Evolutionary conservation across 2,329 filamentous ascomycete genomes (phyloP), one percentile per base, ranked within the genome.

Genomic region (Trichophyton schoenleinii): DNA sequence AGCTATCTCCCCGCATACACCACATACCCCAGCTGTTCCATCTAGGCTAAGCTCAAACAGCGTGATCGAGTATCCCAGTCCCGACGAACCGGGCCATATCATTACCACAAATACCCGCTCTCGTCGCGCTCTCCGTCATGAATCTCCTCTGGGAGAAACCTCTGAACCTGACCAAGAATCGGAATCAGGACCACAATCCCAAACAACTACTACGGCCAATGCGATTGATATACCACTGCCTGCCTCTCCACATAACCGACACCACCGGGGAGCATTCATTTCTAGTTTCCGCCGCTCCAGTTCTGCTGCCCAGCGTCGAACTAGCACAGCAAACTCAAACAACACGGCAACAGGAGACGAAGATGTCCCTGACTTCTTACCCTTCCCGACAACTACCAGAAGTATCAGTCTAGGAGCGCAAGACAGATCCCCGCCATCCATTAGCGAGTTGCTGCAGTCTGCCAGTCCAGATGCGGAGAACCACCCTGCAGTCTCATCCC

Each of bases 31-130:
- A 3, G 91, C 91, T 9, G 90, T 97, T 31, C 92, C 92, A 20
- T 96, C 91, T 6, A 83, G 94, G n/a, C 78, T 99, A 22, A 95
- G 90, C 70, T 90, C 94, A 64, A 91, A 95, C 69, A 94, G 89
- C 59, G 89, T 94, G 63, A 85, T 85, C 49, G 87, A 89, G 65
- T 87, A 90, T 68, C 74, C 77, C 59, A 74, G 74, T 46, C 49
- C 49, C n/a, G 70, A 68, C 53, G 75, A 71, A 60, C 49, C 70
- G 66, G 65, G 71, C 68, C 63, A 70, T 65, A 55, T 55, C 15
- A 36, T 57, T 13, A 42, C 31, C 25, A 34, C 34, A 18, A 59
- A 42, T 49, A 48, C 58, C 18, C 36, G 41, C 9, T 49, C 58
- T 64, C 68, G 69, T 62, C 67, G 71, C 59, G 49, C 15, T 9